phyloP scores from a whole-genome alignment of 2,329 filamentous ascomycete genomes.

The Scedosporium aurantiacum region DNA sequence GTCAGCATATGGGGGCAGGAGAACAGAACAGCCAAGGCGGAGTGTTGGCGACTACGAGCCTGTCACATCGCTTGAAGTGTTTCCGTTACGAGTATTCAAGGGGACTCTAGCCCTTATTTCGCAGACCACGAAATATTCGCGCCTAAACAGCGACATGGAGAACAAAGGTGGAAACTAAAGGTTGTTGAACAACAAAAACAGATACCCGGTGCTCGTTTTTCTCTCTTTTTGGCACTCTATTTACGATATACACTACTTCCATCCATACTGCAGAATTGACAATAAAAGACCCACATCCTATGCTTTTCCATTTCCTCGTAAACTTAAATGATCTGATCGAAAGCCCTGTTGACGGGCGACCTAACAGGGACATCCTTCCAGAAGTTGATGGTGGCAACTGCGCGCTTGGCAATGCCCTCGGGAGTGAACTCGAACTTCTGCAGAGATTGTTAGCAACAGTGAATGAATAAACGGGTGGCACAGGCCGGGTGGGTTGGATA shows the following conservation, averaged over 20 bases:
- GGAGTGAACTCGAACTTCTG: slow-evolving; percentile 99
- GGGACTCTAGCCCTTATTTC: background rate
- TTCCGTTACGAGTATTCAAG: background rate
- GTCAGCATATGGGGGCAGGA: background rate
- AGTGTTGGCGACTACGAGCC: too few species aligned
- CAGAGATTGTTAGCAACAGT: slow-evolving; percentile 10
- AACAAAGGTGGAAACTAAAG: background rate
- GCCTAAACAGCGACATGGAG: background rate
- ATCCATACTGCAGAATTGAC: background rate
- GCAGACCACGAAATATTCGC: background rate
- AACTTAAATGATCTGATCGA: slow-evolving; percentile 85
- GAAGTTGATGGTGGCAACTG: slow-evolving; percentile 84
- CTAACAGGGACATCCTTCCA: slow-evolving; percentile 92
- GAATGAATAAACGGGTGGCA: background rate
- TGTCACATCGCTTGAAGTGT: background rate
- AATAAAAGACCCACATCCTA: slow-evolving; percentile 4
- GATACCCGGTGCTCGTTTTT: background rate
- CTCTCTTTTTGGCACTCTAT: background rate
- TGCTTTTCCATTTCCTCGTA: slow-evolving; percentile 9
- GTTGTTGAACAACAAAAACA: background rate
- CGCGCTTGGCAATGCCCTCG: slow-evolving; percentile 92
- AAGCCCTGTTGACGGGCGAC: slow-evolving; percentile 92
- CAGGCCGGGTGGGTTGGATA: background rate
- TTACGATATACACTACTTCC: background rate
- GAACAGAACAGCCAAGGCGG: background rate